Percentiles rank a stretch among this genome's conserved stretches.
phyloP scores from a whole-genome alignment of 1,284 basidiomycete genomes.

The Austroboletus olivaceoglutinosus region DNA sequence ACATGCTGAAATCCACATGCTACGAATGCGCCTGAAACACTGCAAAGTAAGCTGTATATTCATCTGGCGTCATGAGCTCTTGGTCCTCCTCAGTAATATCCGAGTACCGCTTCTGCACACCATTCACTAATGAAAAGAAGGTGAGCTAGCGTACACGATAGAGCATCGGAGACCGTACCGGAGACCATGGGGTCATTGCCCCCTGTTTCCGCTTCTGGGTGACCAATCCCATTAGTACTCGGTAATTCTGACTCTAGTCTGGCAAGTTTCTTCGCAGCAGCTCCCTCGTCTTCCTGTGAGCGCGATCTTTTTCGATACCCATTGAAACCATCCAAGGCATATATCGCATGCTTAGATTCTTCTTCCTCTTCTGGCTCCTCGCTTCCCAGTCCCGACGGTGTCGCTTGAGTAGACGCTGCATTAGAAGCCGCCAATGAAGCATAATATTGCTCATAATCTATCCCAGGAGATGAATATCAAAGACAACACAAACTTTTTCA shows the following conservation, averaged over 20 bases:
- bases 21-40: conserved; percentile 47
- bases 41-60: conserved; percentile 77
- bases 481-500: neutral
- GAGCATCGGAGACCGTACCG: conserved; percentile 45
- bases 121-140: conserved; percentile 52
- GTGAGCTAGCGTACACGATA: neutral
- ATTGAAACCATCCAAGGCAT: conserved; percentile 65
- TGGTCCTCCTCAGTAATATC: conserved; percentile 78
- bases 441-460: conserved; percentile 79
- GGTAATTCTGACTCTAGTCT: conserved; percentile 37
- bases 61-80: conserved; percentile 80
- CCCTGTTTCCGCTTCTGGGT: neutral
- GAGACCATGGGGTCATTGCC: conserved; percentile 52
- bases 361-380: conserved; percentile 64
- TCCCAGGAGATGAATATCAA: conserved; percentile 2
- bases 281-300: conserved; percentile 57
- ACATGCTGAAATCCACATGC: neutral
- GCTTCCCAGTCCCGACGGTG: conserved; percentile 51
- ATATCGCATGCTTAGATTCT: conserved; percentile 60
- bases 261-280: conserved; percentile 43
- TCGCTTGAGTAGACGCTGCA: conserved; percentile 54
- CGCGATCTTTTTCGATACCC: conserved; percentile 69
- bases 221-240: conserved; percentile 2
- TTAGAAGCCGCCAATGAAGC: conserved; percentile 67
- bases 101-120: conserved; percentile 65